Conservation (phyloP, 2,329 filamentous ascomycete species). For the Cladosporium sp. region DNA sequence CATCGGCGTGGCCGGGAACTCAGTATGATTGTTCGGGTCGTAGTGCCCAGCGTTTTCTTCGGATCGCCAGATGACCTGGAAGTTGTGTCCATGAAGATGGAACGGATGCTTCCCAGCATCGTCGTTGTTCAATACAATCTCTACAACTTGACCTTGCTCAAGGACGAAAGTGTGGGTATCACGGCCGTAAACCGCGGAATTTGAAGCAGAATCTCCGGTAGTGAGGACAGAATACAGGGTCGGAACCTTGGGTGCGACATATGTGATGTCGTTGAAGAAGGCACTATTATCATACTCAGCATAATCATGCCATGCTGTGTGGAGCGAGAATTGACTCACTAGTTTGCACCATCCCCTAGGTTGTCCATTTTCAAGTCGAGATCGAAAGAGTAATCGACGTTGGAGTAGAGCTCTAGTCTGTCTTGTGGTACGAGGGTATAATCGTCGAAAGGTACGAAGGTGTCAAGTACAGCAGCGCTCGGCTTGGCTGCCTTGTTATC, state of each 20-base stretch:
- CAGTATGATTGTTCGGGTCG: conserved; percentile 38
- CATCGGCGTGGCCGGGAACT: conserved; percentile 43
- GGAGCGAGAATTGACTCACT: conserved; percentile 49
- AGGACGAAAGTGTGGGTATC: conserved; percentile 65
- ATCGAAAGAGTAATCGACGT: conserved; percentile 65
- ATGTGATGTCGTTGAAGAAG: conserved; percentile 73
- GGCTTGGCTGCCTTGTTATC: conserved; percentile 51
- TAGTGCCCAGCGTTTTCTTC: conserved; percentile 39
- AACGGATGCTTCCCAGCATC: conserved; percentile 72
- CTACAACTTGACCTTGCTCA: conserved; percentile 65
- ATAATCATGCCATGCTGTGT: neutral
- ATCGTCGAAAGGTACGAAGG: conserved; percentile 73
- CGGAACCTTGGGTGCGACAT: conserved; percentile 73
- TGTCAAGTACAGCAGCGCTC: conserved; percentile 58
- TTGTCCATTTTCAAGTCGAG: conserved; percentile 65
- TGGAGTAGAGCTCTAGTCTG: conserved; percentile 59
- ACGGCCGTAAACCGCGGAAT: conserved; percentile 51
- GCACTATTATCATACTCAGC: conserved; percentile 37
- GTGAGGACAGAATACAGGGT: conserved; percentile 70
- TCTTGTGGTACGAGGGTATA: conserved; percentile 70
- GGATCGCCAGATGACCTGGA: conserved; percentile 59
- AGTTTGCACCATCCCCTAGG: conserved; percentile 66
- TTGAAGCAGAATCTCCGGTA: conserved; percentile 52
- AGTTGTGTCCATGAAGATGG: conserved; percentile 75
- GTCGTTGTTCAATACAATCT: conserved; percentile 76